A percentile compares a stretch with the other conserved stretches of the same genome.
phyloP scores from a whole-genome alignment of 345 rosid species.

The Eucalyptus tenuipes region DNA sequence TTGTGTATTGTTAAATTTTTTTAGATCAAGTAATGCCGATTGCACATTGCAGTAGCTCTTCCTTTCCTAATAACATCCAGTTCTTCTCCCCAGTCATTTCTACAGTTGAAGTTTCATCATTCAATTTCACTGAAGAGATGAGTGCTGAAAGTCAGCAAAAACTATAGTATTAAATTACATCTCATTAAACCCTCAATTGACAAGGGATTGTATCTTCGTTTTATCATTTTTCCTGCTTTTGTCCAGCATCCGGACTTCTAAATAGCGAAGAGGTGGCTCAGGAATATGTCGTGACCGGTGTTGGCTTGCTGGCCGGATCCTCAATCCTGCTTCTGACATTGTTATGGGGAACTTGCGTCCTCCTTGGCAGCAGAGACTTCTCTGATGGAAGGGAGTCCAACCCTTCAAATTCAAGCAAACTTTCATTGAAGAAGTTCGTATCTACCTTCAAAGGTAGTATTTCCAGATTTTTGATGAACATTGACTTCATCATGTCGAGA shows the following conservation, averaged over 20 bases:
- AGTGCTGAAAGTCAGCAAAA: neutral
- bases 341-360: constrained; percentile 34
- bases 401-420: neutral
- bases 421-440: neutral
- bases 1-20: neutral
- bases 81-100: neutral
- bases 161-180: neutral
- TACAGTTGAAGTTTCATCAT: neutral
- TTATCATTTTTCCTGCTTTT: neutral
- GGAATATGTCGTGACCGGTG: constrained; percentile 24
- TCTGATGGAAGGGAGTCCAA: neutral
- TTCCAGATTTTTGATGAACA: neutral
- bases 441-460: neutral
- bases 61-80: neutral
- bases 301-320: constrained; percentile 39
- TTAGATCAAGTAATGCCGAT: neutral
- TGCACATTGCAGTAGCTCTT: neutral
- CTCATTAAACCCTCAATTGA: neutral
- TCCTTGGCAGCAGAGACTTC: constrained; percentile 10
- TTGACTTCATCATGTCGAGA: neutral
- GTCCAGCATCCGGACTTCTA: constrained; percentile 29
- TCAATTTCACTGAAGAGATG: neutral
- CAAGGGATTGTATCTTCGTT: neutral
- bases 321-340: constrained; percentile 30
- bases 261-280: constrained; percentile 23